Conservation (phyloP, 2,329 filamentous ascomycete genomes). For the Penicillium italicum region DNA sequence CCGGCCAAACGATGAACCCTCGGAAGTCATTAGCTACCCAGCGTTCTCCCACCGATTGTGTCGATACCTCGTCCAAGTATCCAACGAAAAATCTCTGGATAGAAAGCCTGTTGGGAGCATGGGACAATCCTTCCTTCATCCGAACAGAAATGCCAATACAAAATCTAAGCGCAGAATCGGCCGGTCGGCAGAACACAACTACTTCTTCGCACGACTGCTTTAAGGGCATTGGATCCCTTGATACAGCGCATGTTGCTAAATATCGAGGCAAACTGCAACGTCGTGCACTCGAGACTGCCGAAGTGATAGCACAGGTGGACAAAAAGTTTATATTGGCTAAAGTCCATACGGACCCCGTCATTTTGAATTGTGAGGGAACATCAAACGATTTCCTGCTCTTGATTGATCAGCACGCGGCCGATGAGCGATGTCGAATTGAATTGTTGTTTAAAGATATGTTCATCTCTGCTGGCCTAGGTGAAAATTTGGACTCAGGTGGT, state of each 20-base stretch:
- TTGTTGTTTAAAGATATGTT: conserved; percentile 60
- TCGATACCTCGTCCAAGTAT: not conserved
- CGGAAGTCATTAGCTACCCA: conserved; percentile 8
- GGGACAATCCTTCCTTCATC: conserved; percentile 76
- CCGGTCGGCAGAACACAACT: conserved; percentile 16
- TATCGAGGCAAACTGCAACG: conserved; percentile 56
- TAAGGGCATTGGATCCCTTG: conserved; percentile 22
- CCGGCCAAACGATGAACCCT: conserved; percentile 31
- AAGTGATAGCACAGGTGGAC: conserved; percentile 79
- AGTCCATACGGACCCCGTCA: conserved; percentile 37
- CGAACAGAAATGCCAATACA: conserved; percentile 44
- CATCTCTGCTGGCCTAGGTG: conserved; percentile 6
- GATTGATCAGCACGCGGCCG: conserved; percentile 91
- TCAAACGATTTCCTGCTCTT: conserved; percentile 57
- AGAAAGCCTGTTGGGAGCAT: conserved; percentile 57
- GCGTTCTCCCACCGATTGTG: conserved; percentile 14
- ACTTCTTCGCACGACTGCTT: conserved; percentile 17
- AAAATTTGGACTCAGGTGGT: not conserved
- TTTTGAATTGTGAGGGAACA: not conserved
- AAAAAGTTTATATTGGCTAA: conserved; percentile 79
- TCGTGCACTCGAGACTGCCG: conserved; percentile 55
- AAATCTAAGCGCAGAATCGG: conserved; percentile 29
- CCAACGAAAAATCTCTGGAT: conserved; percentile 52
- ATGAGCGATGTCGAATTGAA: conserved; percentile 82
- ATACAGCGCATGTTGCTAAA: conserved; percentile 26